Conservation (phyloP, 768 basidiomycete species). For the Pisolithus sp. region DNA sequence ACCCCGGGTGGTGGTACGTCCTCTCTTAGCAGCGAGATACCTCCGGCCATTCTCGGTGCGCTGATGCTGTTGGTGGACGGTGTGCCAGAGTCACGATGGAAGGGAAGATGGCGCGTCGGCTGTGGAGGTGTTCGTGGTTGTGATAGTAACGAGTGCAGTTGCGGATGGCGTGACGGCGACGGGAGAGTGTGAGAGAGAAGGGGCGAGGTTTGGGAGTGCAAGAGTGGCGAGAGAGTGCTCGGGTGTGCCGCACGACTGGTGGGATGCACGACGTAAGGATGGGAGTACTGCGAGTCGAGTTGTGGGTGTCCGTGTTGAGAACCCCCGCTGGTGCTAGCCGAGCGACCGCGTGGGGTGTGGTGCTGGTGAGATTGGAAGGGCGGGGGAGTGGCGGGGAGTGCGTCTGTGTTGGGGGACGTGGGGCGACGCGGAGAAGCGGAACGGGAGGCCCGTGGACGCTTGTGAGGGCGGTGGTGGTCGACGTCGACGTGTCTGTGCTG, state of each 20-base stretch:
- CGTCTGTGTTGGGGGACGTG: constrained; percentile 4
- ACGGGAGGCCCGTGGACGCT: constrained; percentile 14
- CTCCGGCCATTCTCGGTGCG: constrained; percentile 25
- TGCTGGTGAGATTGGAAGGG: not conserved
- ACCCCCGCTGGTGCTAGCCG: not conserved
- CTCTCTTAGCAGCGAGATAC: constrained; percentile 16
- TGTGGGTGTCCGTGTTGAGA: not conserved
- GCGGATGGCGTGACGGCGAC: constrained; percentile 3
- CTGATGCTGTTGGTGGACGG: constrained; percentile 1
- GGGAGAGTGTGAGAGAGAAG: constrained; percentile 9
- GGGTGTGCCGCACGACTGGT: not conserved
- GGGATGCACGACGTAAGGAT: not conserved
- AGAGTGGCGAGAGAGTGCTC: not conserved
- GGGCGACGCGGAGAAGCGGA: constrained; percentile 11
- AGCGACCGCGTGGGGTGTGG: not conserved
- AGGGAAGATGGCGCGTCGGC: constrained; percentile 7
- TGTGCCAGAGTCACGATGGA: not conserved
- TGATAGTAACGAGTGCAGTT: constrained; percentile 5
- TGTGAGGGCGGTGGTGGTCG: constrained; percentile 15
- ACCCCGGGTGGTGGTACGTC: constrained; percentile 7
- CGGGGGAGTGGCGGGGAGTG: not conserved
- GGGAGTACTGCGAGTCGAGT: not conserved
- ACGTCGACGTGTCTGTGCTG: constrained; percentile 3
- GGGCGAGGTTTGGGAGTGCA: not conserved
- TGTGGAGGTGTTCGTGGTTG: constrained; percentile 14